phyloP scores from a whole-genome alignment of 352 stramenopile species.

The Phytophthora parvispora region DNA sequence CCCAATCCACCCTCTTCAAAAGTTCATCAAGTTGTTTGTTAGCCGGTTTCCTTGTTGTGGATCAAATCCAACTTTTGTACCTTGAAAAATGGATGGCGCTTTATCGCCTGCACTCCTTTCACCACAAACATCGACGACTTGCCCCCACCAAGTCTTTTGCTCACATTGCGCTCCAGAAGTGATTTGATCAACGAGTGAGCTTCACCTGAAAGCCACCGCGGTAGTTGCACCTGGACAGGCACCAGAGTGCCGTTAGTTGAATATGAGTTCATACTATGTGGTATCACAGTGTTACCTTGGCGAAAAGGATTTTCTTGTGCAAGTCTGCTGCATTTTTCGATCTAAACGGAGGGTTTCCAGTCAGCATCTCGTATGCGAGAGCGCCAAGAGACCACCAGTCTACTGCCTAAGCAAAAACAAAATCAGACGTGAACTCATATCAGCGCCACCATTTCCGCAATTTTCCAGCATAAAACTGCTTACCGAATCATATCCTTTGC shows the following conservation, averaged over 20 bases:
- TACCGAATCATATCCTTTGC: constrained; percentile 87
- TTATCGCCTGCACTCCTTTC: constrained; percentile 96
- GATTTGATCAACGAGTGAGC: constrained; percentile 96
- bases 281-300: constrained; percentile 49
- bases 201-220: constrained; percentile 84
- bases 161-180: constrained; percentile 97
- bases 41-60: neutral
- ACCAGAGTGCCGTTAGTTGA: neutral
- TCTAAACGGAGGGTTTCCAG: constrained; percentile 76
- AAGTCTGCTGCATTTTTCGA: constrained; percentile 77
- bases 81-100: constrained; percentile 96
- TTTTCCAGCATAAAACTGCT: neutral
- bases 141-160: constrained; percentile 93
- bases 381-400: constrained; percentile 91
- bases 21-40: neutral
- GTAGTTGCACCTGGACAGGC: constrained; percentile 66
- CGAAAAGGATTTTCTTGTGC: constrained; percentile 83
- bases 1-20: constrained; percentile 92
- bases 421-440: neutral
- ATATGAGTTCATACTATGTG: neutral
- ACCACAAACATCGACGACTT: constrained; percentile 99
- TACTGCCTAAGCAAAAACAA: constrained; percentile 54
- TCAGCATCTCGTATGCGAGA: constrained; percentile 85
- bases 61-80: constrained; percentile 27
- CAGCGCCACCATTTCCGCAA: neutral